These are phyloP conservation scores for Oryza glaberrima DNA, from an alignment of 176 grass and related monocot genomes.

Conservation along the genomic window DNA sequence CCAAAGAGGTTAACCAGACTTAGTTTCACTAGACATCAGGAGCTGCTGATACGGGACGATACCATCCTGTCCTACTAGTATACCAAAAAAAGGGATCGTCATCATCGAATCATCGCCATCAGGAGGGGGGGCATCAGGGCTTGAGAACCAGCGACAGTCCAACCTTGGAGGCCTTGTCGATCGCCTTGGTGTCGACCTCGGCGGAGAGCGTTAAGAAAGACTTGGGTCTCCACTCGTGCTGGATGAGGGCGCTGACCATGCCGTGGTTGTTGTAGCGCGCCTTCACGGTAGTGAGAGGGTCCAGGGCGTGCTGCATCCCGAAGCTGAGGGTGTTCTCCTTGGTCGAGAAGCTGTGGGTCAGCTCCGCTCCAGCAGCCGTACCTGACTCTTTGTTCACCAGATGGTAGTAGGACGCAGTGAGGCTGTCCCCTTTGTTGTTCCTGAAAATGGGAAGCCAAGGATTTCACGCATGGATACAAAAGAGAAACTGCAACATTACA, in stretches of 20 bases:
- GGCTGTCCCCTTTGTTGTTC: constrained; percentile 70
- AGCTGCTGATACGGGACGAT: not conserved
- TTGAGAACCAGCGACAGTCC: constrained; percentile 67
- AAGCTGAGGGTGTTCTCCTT: constrained; percentile 53
- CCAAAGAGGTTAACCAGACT: constrained; percentile 31
- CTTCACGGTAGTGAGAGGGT: constrained; percentile 64
- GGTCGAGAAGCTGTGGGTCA: constrained; percentile 60
- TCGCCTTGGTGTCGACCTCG: constrained; percentile 53
- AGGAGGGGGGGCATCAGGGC: constrained; percentile 41
- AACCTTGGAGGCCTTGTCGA: constrained; percentile 54
- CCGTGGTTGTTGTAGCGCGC: constrained; percentile 62
- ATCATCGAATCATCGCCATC: constrained; percentile 15
- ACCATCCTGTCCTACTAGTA: constrained; percentile 42
- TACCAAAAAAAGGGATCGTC: constrained; percentile 32
- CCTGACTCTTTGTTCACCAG: constrained; percentile 33
- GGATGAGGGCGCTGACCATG: constrained; percentile 58
- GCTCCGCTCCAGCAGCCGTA: constrained; percentile 57
- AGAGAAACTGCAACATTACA: not conserved
- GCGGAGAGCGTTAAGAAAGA: constrained; percentile 64
- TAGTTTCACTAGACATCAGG: constrained; percentile 8
- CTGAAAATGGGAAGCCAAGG: constrained; percentile 28
- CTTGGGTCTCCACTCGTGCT: constrained; percentile 68
- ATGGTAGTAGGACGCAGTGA: constrained; percentile 56
- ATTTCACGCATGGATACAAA: not conserved
- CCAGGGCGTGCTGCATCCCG: constrained; percentile 51